A percentile compares a stretch with the other conserved stretches of the same genome.
phyloP scores from a whole-genome alignment of 192 early-diverging fungal genomes.

The Rhizophagus clarus region DNA sequence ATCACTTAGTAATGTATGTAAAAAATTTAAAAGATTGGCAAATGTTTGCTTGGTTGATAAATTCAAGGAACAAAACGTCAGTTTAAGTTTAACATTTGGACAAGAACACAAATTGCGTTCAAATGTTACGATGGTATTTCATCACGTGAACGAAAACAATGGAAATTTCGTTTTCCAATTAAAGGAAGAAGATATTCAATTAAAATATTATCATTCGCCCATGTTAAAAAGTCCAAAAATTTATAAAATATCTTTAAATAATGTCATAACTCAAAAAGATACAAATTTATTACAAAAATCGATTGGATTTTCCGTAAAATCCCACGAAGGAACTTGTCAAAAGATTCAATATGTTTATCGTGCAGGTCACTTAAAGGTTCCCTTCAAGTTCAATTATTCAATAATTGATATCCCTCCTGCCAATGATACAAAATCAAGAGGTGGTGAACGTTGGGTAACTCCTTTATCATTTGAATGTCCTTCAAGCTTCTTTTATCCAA shows the following conservation, averaged over 20 bases:
- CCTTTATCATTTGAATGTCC: slow-evolving; percentile 17
- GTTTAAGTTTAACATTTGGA: not conserved
- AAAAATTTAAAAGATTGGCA: not conserved
- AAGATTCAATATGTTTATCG: not conserved
- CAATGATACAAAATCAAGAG: not conserved
- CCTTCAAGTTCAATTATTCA: not conserved
- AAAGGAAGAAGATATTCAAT: not conserved
- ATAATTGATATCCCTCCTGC: not conserved
- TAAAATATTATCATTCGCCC: not conserved
- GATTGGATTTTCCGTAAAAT: not conserved
- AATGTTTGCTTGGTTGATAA: not conserved
- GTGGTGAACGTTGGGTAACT: not conserved
- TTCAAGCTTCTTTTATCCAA: not conserved
- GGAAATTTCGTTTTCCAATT: slow-evolving; percentile 13
- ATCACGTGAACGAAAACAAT: not conserved
- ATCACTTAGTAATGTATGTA: not conserved
- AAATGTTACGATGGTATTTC: not conserved
- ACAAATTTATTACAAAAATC: slow-evolving; percentile 15
- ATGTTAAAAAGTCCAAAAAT: not conserved
- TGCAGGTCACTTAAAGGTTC: slow-evolving; percentile 1
- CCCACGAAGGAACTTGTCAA: not conserved
- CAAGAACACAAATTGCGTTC: slow-evolving; percentile 14
- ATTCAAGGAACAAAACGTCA: not conserved
- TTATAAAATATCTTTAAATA: not conserved
- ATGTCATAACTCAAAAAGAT: not conserved